Conservation (phyloP, 305 asterid genomes). For the Fraxinus ornus region DNA sequence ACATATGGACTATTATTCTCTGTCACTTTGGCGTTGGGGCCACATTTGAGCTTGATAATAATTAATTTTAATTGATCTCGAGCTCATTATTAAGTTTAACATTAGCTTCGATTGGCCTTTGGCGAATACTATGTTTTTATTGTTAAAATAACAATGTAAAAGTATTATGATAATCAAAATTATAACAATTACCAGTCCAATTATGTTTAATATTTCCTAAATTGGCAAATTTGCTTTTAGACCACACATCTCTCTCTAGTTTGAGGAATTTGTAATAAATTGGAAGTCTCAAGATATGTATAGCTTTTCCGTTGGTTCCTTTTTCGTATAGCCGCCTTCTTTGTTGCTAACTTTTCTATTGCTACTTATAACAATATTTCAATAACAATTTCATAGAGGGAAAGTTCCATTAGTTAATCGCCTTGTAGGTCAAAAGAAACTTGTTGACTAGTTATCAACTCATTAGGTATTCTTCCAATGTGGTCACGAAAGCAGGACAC, state of each 20-base stretch:
- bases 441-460: not conserved
- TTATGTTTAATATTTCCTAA: not conserved
- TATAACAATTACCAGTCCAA: not conserved
- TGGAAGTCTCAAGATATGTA: not conserved
- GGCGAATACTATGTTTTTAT: not conserved
- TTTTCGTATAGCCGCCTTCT: not conserved
- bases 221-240: not conserved
- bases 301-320: not conserved
- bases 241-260: not conserved
- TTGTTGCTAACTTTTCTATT: not conserved
- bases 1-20: not conserved
- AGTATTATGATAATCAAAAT: not conserved
- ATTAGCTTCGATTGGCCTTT: not conserved
- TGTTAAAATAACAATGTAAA: not conserved
- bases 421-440: not conserved
- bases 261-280: not conserved
- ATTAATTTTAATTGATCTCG: not conserved
- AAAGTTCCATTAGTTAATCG: not conserved
- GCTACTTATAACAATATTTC: not conserved
- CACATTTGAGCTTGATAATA: not conserved
- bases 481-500: not conserved
- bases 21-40: not conserved
- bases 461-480: not conserved
- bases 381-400: not conserved
- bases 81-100: not conserved